These are phyloP conservation scores for Lipomyces oligophaga DNA, from an alignment of 805 yeast genomes.

Conservation along the genomic window DNA sequence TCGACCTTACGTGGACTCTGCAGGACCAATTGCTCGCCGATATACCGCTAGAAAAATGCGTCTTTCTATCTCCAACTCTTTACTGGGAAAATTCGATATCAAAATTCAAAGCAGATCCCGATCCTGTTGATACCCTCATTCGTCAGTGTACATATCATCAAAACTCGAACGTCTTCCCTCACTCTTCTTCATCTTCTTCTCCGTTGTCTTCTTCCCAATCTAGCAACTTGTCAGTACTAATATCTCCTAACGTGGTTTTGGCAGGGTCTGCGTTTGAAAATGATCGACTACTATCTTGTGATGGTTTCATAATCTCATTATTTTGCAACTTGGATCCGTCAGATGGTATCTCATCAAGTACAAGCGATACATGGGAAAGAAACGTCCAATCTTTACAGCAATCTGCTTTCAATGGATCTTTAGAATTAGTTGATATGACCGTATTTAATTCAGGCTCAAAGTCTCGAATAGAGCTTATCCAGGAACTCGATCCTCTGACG, in stretches of 20 bases:
- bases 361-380: neutral
- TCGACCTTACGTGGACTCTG: slow-evolving; percentile 38
- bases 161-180: too few species aligned
- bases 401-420: neutral
- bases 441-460: neutral
- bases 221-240: too few species aligned
- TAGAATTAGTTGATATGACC: neutral
- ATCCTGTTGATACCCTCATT: slow-evolving; percentile 43
- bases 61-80: slow-evolving; percentile 40
- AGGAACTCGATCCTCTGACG: slow-evolving; percentile 30
- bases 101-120: slow-evolving; percentile 36
- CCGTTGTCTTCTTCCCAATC: too few species aligned
- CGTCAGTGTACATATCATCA: too few species aligned
- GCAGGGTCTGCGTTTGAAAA: neutral
- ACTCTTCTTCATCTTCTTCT: too few species aligned
- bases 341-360: neutral
- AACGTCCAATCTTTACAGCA: neutral
- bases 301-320: slow-evolving; percentile 23
- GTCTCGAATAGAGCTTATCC: slow-evolving; percentile 1
- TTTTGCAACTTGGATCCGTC: neutral
- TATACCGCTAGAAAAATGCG: slow-evolving; percentile 28
- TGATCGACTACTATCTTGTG: neutral
- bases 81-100: slow-evolving; percentile 43
- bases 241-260: neutral
- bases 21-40: slow-evolving; percentile 38